Base-by-base conservation (phyloP, 164 flowering plant genomes). In the Stephania cephalantha region DNA sequence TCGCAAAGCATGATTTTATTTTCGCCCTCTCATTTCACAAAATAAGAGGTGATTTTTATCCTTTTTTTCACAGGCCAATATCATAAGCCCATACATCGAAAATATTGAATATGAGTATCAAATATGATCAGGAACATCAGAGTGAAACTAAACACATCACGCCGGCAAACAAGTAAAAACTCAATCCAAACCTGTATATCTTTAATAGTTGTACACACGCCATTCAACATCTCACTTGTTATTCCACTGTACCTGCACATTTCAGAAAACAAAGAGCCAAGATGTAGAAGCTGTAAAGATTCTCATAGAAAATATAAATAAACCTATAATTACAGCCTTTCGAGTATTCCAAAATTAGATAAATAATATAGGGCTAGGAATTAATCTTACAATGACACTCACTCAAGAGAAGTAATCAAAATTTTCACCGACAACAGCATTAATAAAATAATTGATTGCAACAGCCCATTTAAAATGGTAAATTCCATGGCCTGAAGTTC, bases 171-270 rank as follows among this genome's bases (percentile, higher is more conserved):
- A 68, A 18, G 20, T 10, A 18, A 52, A 46, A 29, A 61, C n/a
- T 17, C 46, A 61, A 29, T 15, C 10, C 25, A 52, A 71, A 96
- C 99, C 97, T 94, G 99, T 77, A 96, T 74, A 81, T 92, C 99
- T 79, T 84, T 68, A 69, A 96, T 92, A 73, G 85, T 86, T 48
- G 97, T 94, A 17, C 88, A 89, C 75, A 96, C 97, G n/a, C 84
- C 91, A 72, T 82, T 79, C 81, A 96, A 76, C 97, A 94, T 94
- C 86, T 94, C 94, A 77, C 72, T 68, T 53, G 99, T 94, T 52
- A 96, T 96, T 82, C 99, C 99, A 86, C 99, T 96, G 78, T 82
- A 96, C 85, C 99, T 96, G 90, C 73, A 83, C 29, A 79, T 68
- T 64, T 17, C 15, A 67, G 13, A 15, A 22, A 22, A 46, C 25